Conservation (phyloP, 2,329 filamentous ascomycete genomes). For the Didymosphaeria variabile region DNA sequence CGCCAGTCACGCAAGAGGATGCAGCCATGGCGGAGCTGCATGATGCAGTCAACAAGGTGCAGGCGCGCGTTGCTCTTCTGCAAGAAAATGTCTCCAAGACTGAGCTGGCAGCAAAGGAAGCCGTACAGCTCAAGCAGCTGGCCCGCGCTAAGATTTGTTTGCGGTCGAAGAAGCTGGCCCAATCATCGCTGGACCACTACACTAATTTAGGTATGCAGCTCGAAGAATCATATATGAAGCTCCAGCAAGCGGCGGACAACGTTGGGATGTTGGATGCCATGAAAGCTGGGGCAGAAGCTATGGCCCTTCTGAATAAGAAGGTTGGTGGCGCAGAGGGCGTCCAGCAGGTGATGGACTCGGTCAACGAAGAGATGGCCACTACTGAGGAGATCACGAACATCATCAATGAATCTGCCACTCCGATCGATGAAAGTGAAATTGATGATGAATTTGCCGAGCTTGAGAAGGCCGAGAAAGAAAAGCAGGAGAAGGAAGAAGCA, state of each 20-base stretch:
- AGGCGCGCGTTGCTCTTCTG: constrained; percentile 72
- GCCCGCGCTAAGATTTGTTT: constrained; percentile 80
- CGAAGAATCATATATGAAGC: constrained; percentile 81
- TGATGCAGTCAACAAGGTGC: constrained; percentile 74
- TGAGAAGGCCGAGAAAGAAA: constrained; percentile 76
- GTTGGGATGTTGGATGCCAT: constrained; percentile 85
- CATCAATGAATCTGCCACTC: constrained; percentile 67
- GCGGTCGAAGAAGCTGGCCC: constrained; percentile 82
- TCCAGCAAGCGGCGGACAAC: constrained; percentile 86
- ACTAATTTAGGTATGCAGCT: constrained; percentile 80
- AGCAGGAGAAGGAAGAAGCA: constrained; percentile 73
- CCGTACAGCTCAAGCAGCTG: constrained; percentile 76
- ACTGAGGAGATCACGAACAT: constrained; percentile 81
- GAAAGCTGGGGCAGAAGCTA: constrained; percentile 76
- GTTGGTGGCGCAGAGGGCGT: constrained; percentile 80
- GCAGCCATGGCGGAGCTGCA: constrained; percentile 81
- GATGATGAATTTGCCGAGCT: constrained; percentile 87
- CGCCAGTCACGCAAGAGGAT: constrained; percentile 78
- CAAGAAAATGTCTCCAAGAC: constrained; percentile 61
- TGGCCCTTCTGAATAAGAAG: constrained; percentile 77
- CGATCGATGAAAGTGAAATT: constrained; percentile 80
- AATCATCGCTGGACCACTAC: constrained; percentile 75
- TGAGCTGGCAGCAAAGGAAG: constrained; percentile 69
- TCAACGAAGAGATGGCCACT: constrained; percentile 79
- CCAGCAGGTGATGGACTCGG: constrained; percentile 75